Conservation (phyloP, 257 asterid species). For the Solanum dulcamara region DNA sequence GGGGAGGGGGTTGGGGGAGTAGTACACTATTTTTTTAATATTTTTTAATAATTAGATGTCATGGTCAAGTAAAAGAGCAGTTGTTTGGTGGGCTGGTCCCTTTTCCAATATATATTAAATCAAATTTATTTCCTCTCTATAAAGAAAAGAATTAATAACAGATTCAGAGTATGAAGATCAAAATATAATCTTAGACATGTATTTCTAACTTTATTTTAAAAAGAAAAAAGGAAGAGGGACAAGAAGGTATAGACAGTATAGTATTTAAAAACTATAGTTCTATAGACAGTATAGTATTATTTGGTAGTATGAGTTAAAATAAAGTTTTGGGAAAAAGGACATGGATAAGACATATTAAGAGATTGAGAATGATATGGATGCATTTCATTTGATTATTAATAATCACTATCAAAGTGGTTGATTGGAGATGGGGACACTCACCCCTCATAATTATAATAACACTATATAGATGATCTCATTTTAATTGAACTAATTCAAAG, state of each 20-base stretch:
- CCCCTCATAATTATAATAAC: neutral
- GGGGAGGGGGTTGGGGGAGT: too few species aligned
- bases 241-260: neutral
- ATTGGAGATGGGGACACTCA: neutral
- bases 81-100: neutral
- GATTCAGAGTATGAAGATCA: neutral
- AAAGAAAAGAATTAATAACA: neutral
- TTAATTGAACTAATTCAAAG: neutral
- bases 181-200: neutral
- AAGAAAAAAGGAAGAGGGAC: neutral
- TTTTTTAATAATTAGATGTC: neutral
- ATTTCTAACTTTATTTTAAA: neutral
- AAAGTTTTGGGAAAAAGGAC: neutral
- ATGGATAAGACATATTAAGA: neutral
- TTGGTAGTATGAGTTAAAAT: neutral
- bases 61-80: neutral
- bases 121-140: neutral
- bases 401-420: constrained; percentile 9
- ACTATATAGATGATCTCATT: neutral
- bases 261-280: neutral
- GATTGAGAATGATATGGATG: neutral
- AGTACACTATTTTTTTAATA: neutral
- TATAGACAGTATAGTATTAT: neutral
- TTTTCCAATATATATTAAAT: neutral
- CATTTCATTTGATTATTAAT: constrained; percentile 7